Base-by-base conservation (phyloP, 129 eudicot species). In the Flaveria trinervia region DNA sequence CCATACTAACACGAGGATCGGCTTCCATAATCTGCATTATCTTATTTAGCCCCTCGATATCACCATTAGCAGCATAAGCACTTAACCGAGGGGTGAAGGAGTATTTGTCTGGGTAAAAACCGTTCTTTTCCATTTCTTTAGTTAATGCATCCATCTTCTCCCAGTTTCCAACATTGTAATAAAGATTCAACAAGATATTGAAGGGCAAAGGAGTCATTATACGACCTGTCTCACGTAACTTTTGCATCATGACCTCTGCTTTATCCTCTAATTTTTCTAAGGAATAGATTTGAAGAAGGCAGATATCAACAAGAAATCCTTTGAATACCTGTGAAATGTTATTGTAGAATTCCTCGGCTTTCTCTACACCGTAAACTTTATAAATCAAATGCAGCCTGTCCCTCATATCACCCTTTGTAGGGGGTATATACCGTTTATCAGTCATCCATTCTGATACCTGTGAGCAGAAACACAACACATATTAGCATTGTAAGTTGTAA, bases 361-460 rank as follows among this genome's bases (percentile, higher is more conserved):
- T 71, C 30, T 77, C 82, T 56, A 90, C 49, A 33, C 96, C 96
- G 45, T 85, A 67, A 36, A 85, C 85, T 70, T 66, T 83, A 52
- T 41, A 79, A 3, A 85, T 76, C 71, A 87, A 72, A 73, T 79
- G 52, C 54, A 90, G 49, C 13, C 90, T 77, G 65, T 13, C 39
- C 20, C 69, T 80, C 55, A 78, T 70, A 44, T 85, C 92, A 26
- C 16, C 64, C 30, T 68, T 33, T 62, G 84, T 28, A 14, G 72
- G 46, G 30, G 82, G 82, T 30, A 81, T 45, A 73, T 64, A 77
- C 68, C 85, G 73, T 85, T 80, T 87, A 56, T 85, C 84, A 22
- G 86, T 81, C 96, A 90, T 90, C 96, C 96, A 90, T 52, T 79
- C 78, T 14, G 92, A 90, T 48, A 85, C 81, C 96, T 90, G 82